Percentiles rank a stretch among this genome's conserved stretches.
Conservation (phyloP, 225 moss, liverwort and hornwort species). For the Asterella californica region DNA sequence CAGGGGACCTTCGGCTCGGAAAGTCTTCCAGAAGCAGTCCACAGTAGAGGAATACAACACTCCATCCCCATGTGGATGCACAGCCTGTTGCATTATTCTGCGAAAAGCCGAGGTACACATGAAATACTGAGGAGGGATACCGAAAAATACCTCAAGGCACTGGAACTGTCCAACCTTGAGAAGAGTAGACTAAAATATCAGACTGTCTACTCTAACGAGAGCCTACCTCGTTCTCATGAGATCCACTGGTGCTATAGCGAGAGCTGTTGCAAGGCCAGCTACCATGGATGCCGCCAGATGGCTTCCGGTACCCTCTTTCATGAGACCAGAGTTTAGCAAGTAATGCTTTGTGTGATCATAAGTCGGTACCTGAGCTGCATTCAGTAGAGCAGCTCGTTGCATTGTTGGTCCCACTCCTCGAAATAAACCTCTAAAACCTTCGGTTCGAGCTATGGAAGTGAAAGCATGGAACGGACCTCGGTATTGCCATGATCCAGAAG, state of each 20-base stretch:
- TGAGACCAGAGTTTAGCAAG: constrained; percentile 50
- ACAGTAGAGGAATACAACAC: constrained; percentile 68
- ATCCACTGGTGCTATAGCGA: constrained; percentile 77
- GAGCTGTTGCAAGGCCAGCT: constrained; percentile 69
- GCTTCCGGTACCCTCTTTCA: constrained; percentile 64
- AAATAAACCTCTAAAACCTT: constrained; percentile 62
- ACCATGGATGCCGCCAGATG: constrained; percentile 70
- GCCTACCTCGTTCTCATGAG: constrained; percentile 72
- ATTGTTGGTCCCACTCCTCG: constrained; percentile 83
- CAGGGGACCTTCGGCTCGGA: constrained; percentile 58
- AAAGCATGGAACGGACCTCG: constrained; percentile 72
- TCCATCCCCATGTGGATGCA: constrained; percentile 53
- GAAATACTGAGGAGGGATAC: not conserved
- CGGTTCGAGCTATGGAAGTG: constrained; percentile 61
- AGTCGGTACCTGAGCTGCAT: constrained; percentile 72
- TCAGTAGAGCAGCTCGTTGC: constrained; percentile 74
- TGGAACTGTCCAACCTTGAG: not conserved
- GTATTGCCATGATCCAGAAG: constrained; percentile 59
- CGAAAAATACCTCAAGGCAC: not conserved
- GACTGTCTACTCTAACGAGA: not conserved
- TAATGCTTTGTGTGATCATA: constrained; percentile 76
- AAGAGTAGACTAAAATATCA: not conserved
- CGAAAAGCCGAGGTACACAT: not conserved
- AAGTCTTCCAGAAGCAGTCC: constrained; percentile 74
- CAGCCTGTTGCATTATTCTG: constrained; percentile 87